A percentile compares a stretch with the other conserved stretches of the same genome.
phyloP scores from a whole-genome alignment of 306 rosid species.

The Cotoneaster glaucophyllus region DNA sequence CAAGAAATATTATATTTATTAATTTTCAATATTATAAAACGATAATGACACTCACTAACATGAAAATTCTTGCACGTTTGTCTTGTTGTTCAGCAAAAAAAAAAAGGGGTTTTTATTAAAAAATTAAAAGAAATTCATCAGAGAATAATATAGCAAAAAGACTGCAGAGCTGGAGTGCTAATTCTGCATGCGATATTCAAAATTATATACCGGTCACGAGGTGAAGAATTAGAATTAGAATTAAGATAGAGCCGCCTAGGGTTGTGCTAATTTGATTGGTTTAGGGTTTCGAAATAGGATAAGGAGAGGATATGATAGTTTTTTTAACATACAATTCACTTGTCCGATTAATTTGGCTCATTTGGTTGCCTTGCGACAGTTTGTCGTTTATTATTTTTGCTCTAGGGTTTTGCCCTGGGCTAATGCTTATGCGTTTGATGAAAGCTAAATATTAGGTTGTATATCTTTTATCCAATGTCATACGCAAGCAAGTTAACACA shows the following conservation, averaged over 20 bases:
- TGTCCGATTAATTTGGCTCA: slow-evolving; percentile 24
- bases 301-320: slow-evolving; percentile 1
- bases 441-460: not conserved
- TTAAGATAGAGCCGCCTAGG: not conserved
- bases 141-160: not conserved
- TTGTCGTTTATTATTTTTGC: not conserved
- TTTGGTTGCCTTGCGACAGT: not conserved
- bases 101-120: not conserved
- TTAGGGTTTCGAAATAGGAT: not conserved
- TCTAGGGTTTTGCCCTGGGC: not conserved
- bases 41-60: slow-evolving; percentile 73
- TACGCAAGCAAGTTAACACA: not conserved
- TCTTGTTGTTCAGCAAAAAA: slow-evolving; percentile 21
- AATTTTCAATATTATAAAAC: not conserved
- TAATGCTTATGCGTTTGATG: not conserved
- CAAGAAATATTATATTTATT: not conserved
- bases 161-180: not conserved
- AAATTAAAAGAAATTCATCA: not conserved
- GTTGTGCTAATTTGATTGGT: not conserved
- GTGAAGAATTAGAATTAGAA: not conserved
- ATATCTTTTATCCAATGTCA: not conserved
- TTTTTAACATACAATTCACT: not conserved
- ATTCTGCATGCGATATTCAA: not conserved
- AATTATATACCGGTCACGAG: not conserved
- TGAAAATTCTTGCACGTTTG: slow-evolving; percentile 27